Conservation (phyloP, 2,329 filamentous ascomycete species). For the Talaromyces sp. region DNA sequence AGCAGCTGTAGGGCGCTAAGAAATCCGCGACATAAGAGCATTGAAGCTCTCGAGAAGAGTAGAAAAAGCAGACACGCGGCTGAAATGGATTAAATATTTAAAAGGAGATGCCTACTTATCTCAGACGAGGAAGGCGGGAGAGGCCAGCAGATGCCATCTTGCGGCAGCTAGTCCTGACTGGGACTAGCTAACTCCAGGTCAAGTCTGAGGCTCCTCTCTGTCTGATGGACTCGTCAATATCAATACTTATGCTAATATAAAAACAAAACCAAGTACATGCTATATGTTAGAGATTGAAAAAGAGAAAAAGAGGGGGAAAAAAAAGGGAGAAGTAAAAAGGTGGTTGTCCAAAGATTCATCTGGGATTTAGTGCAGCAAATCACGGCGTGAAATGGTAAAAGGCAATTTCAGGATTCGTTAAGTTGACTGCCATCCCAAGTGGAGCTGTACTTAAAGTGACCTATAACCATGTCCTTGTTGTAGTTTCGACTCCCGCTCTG, state of each 20-base stretch:
- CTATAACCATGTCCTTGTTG: neutral
- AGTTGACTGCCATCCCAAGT: conserved; percentile 6
- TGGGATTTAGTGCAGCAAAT: neutral
- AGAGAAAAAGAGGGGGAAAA: neutral
- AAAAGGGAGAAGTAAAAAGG: neutral
- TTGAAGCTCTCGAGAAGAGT: neutral
- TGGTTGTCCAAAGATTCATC: neutral
- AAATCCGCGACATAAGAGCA: no score
- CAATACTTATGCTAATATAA: neutral
- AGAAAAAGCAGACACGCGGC: neutral
- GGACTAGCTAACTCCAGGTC: neutral
- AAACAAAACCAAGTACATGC: neutral
- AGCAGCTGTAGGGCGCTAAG: neutral
- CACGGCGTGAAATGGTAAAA: conserved; percentile 9
- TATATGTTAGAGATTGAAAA: no score
- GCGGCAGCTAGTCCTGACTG: neutral
- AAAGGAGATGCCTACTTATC: neutral
- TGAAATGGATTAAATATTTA: neutral
- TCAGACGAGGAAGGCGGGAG: no score
- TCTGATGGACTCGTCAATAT: neutral
- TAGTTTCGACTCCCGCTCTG: conserved; percentile 1
- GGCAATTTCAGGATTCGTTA: conserved; percentile 9
- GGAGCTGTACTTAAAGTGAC: neutral
- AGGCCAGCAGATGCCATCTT: neutral
- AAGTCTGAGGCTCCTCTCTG: neutral